Percentiles rank a stretch among this genome's conserved stretches.
Conservation (phyloP, 768 basidiomycete species). For the Phaffia australis region DNA sequence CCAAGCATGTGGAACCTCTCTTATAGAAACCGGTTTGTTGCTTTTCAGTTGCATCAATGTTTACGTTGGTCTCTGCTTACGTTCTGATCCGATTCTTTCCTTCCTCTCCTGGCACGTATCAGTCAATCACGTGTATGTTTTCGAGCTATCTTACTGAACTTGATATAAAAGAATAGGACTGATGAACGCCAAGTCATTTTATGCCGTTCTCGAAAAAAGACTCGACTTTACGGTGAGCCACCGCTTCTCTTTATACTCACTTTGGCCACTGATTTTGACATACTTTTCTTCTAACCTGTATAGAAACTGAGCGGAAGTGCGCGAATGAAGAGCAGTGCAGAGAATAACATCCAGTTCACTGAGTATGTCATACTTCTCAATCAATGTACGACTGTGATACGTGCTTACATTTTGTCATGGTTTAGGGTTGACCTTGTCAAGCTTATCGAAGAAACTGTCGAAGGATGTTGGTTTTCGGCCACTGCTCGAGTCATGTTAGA, state of each 20-base stretch:
- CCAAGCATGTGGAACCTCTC: conserved; percentile 85
- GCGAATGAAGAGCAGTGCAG: background rate
- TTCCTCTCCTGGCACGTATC: too few relatives aligned
- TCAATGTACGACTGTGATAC: background rate
- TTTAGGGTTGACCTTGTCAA: conserved; percentile 34
- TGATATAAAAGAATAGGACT: too few relatives aligned
- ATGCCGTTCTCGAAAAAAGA: too few relatives aligned
- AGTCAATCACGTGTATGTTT: too few relatives aligned
- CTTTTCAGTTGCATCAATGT: conserved; percentile 64
- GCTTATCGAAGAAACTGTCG: conserved; percentile 45
- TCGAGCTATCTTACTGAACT: too few relatives aligned
- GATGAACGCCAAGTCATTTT: too few relatives aligned
- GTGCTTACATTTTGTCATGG: background rate
- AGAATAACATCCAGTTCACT: conserved; percentile 58
- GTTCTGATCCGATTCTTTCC: too few relatives aligned
- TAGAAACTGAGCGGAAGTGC: conserved; percentile 8
- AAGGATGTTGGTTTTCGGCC: conserved; percentile 89
- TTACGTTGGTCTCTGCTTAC: conserved; percentile 36
- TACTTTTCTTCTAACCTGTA: background rate
- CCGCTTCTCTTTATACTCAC: too few relatives aligned
- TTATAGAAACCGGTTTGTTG: conserved; percentile 82
- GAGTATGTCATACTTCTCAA: conserved; percentile 10
- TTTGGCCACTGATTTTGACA: background rate
- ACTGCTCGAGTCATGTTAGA: conserved; percentile 58
- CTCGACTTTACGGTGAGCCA: too few relatives aligned